Conservation (phyloP, 805 yeast species). For the Crinitomyces ghanaensis region DNA sequence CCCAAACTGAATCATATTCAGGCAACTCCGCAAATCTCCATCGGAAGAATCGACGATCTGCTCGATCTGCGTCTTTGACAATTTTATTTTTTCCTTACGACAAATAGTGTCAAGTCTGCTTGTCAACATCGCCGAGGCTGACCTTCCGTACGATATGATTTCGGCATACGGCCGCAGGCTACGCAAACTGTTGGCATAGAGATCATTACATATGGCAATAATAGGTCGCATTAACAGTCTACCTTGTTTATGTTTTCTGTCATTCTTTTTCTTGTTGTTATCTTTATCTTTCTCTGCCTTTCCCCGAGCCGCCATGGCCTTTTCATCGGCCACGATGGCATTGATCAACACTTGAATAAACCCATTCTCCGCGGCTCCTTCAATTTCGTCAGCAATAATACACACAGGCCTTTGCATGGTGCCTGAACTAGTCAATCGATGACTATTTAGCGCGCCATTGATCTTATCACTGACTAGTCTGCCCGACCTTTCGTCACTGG, state of each 20-base stretch:
- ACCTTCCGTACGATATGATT: conserved; percentile 51
- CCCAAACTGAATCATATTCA: conserved; percentile 70
- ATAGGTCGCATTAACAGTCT: conserved; percentile 65
- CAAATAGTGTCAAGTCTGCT: conserved; percentile 43
- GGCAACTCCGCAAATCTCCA: conserved; percentile 76
- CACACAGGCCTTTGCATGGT: conserved; percentile 80
- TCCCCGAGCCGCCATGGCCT: conserved; percentile 30
- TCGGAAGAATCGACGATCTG: conserved; percentile 62
- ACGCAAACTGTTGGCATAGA: conserved; percentile 65
- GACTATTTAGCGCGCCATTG: conserved; percentile 50
- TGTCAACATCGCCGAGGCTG: conserved; percentile 37
- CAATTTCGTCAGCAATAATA: conserved; percentile 81
- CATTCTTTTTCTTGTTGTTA: conserved; percentile 16
- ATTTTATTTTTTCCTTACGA: conserved; percentile 38
- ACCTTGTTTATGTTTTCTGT: conserved; percentile 28
- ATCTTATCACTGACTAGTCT: conserved; percentile 43
- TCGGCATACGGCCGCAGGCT: conserved; percentile 65
- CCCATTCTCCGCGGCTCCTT: conserved; percentile 54
- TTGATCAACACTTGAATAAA: conserved; percentile 49
- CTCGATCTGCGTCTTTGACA: conserved; percentile 42
- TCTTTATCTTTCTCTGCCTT: conserved; percentile 4
- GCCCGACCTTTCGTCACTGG: conserved; percentile 68
- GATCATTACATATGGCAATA: conserved; percentile 84
- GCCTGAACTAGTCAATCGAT: conserved; percentile 43
- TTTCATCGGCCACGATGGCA: conserved; percentile 44